Evolutionary conservation across 495 filamentous ascomycete species (phyloP).

Genomic region (Penicillium salamii): DNA sequence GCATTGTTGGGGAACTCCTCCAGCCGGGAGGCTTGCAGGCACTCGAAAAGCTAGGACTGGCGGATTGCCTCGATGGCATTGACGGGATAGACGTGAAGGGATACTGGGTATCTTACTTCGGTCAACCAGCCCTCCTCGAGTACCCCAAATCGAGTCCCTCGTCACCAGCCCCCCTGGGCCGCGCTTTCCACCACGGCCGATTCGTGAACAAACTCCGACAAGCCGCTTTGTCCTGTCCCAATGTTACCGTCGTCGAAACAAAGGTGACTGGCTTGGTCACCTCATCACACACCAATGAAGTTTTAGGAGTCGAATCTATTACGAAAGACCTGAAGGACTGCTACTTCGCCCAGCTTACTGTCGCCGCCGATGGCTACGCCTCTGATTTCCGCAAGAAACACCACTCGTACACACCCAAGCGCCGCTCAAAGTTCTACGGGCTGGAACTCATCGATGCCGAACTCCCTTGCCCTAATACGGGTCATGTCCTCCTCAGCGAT

Average conservation of each 20-base stretch:
- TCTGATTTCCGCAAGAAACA: slow-evolving; percentile 88
- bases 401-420: slow-evolving; percentile 63
- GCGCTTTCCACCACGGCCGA: slow-evolving; percentile 79
- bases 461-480: slow-evolving; percentile 69
- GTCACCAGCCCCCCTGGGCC: slow-evolving; percentile 54
- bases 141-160: slow-evolving; percentile 52
- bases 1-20: slow-evolving; percentile 93
- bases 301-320: slow-evolving; percentile 72
- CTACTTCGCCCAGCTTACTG: slow-evolving; percentile 84
- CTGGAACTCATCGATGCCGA: slow-evolving; percentile 86
- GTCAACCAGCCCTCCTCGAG: slow-evolving; percentile 71
- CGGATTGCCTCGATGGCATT: slow-evolving; percentile 82
- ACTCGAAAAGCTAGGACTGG: slow-evolving; percentile 74
- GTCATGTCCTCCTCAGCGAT: slow-evolving; percentile 84
- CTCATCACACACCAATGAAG: slow-evolving; percentile 53
- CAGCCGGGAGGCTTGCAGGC: slow-evolving; percentile 89
- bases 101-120: slow-evolving; percentile 84
- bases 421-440: slow-evolving; percentile 82
- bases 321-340: slow-evolving; percentile 60
- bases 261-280: slow-evolving; percentile 62
- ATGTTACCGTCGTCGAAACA: slow-evolving; percentile 72
- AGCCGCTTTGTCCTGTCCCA: slow-evolving; percentile 62
- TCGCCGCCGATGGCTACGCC: slow-evolving; percentile 89
- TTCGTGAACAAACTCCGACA: slow-evolving; percentile 74
- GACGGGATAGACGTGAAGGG: slow-evolving; percentile 79